Base-by-base conservation (phyloP, 805 yeast species). In the Pichia insulana region DNA sequence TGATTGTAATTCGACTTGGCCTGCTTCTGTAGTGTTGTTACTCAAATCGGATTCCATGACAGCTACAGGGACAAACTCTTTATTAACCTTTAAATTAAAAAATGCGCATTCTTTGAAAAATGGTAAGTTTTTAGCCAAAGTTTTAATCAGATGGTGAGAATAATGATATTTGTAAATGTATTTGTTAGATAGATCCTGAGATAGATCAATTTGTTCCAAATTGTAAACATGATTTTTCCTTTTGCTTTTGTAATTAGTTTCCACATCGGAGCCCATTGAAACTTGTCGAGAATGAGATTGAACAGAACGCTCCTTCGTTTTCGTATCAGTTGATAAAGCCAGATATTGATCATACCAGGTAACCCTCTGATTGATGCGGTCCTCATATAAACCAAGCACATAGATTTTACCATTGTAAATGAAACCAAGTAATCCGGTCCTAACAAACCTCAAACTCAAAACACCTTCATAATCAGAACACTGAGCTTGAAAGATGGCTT, bases 391-490 rank as follows among this genome's bases (percentile, higher is more conserved):
- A 0, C 98, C 97, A 33, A 92, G 64, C 2, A 92, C 83, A 55
- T 82, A 92, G 0, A 92, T 81, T 53, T 84, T 87, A 10, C 96
- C 97, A 46, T 84, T 78, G 53, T 74, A 82, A 1, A 86, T 74
- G 60, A 92, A 92, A 0, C 99, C 99, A 38, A 92, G 68, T 16
- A 90, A 59, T 3, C 97, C 96, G 0, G 97, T 90, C 52, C 98
- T 72, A 40, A 92, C 69, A 59, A 89, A 92, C 41, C 83, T 89
- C 67, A 79, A 67, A 46, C 83, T 87, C 17, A 84, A 58, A 2
- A 70, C 63, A 0, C 94, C 94, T 41, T 74, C 73, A 37, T 80
- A 78, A 48, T 82, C 89, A 32, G 76, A 67, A 54, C 95, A 84
- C 48, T 77, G 74, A 0, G 95, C 95, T 53, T 83, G 92, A 62